Base-by-base conservation (phyloP, 768 basidiomycete genomes). In the Rhodotorula diobovata region DNA sequence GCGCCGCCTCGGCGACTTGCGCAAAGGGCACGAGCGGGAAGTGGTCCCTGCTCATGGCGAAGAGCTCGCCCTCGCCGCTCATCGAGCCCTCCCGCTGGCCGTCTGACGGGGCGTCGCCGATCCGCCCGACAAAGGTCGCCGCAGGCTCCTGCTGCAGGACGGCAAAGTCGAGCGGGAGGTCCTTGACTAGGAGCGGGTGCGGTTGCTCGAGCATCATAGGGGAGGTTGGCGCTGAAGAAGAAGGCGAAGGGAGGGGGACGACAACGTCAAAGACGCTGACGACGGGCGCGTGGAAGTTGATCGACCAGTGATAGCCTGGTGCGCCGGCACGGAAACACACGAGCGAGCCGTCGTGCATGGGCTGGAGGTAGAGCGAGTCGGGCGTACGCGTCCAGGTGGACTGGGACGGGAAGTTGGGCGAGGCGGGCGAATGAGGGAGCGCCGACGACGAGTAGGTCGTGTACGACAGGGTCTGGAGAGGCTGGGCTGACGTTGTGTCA, bases 221-320 rank as follows among this genome's bases (percentile, higher is more conserved):
- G 23, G 69, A 68, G 20, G 25, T 57, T 51, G 28, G 61, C 63
- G 32, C 61, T 45, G 53, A 30, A 80, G 63, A 46, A 34, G 54
- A 46, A 6, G 61, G 4, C 18, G 28, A 39, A n/a, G 28, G 23
- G 12, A 45, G 30, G 59, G 80, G 79, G n/a, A 80, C 76, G 11
- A 91, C 82, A 56, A 92, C 85, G 77, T 93, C 90, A 76, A 92
- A 90, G 35, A 90, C 84, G 45, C 89, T 90, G 41, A 95, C 93
- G 67, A 78, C 70, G 4, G 77, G 77, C 18, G 62, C 37, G 6
- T 70, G 71, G 48, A 78, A 77, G 37, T 70, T 67, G 60, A 72
- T 69, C 32, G 66, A 63, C 77, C 77, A 78, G 25, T 76, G 67
- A 14, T 77, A 57, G 28, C 73, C 73, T 20, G 76, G 58, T 43